Percentiles rank a stretch among this genome's conserved stretches.
phyloP scores from a whole-genome alignment of 441 rosid genomes.

The California macrophylla region DNA sequence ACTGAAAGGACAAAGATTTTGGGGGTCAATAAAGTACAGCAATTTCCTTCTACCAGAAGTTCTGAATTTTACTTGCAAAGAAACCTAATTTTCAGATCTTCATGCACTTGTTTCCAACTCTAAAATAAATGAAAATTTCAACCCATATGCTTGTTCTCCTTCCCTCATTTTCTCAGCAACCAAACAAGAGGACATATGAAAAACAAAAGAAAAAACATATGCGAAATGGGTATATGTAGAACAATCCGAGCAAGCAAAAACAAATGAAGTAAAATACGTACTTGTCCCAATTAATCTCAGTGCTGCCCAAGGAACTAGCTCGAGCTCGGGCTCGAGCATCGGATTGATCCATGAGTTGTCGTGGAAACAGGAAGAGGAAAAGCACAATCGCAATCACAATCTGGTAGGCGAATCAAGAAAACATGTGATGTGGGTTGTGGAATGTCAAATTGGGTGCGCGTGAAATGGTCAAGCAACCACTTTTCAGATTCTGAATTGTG shows the following conservation, averaged over 20 bases:
- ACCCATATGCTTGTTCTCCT: neutral
- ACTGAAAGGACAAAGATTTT: no score
- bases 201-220: neutral
- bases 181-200: neutral
- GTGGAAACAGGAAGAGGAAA: no score
- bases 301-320: constrained; percentile 45
- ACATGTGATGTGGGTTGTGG: neutral
- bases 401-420: neutral
- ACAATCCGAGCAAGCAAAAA: neutral
- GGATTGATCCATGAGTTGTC: constrained; percentile 37
- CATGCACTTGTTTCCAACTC: neutral
- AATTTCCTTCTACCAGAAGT: no score
- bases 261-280: constrained; percentile 21
- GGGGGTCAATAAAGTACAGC: no score
- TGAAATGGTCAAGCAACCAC: neutral
- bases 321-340: constrained; percentile 40
- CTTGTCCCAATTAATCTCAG: constrained; percentile 93
- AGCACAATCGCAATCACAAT: neutral
- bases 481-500: no score
- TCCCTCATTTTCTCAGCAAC: neutral
- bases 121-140: no score
- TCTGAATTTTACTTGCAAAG: no score
- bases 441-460: neutral
- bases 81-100: neutral
- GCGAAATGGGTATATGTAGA: neutral